Evolutionary conservation across 2,329 filamentous ascomycete species (phyloP).

Genomic region (Fusarium stilboides): DNA sequence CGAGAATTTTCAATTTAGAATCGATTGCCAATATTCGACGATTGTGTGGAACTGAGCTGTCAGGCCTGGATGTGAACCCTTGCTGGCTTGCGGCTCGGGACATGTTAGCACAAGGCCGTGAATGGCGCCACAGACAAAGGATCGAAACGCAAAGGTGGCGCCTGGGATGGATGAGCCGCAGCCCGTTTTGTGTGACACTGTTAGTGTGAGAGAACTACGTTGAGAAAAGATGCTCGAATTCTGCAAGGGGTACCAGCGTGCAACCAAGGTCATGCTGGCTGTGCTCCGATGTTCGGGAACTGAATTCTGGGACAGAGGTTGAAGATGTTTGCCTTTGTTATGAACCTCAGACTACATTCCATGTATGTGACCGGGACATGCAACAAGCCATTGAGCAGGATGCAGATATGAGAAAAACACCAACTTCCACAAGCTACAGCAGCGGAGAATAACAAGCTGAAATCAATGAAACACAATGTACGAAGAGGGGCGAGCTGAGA

Average conservation of each 20-base stretch:
- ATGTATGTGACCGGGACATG: not conserved
- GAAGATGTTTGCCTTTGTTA: not conserved
- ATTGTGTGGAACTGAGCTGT: conserved; percentile 32
- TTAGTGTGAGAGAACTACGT: conserved; percentile 3
- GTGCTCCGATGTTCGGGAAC: not conserved
- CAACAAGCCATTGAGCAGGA: not conserved
- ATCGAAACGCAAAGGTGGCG: conserved; percentile 7
- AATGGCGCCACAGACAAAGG: conserved; percentile 14
- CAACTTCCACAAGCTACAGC: conserved; percentile 28
- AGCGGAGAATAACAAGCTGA: conserved; percentile 40
- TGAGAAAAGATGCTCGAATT: conserved; percentile 8
- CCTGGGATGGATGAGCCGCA: conserved; percentile 8
- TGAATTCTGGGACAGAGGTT: not conserved
- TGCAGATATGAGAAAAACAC: not conserved
- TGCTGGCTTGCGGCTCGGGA: conserved; percentile 17
- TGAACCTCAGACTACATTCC: not conserved
- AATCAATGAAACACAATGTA: not conserved
- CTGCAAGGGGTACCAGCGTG: conserved; percentile 1
- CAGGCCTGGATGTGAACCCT: conserved; percentile 14
- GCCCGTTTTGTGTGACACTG: conserved; percentile 28
- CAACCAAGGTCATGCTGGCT: not conserved
- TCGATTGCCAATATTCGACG: conserved; percentile 8
- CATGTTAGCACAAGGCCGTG: conserved; percentile 7
- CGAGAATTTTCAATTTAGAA: not conserved
- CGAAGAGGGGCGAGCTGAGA: not conserved